Evolutionary conservation across 306 rosid genomes (phyloP), one percentile per base, ranked within the genome.

Genomic region (Malus fusca): DNA sequence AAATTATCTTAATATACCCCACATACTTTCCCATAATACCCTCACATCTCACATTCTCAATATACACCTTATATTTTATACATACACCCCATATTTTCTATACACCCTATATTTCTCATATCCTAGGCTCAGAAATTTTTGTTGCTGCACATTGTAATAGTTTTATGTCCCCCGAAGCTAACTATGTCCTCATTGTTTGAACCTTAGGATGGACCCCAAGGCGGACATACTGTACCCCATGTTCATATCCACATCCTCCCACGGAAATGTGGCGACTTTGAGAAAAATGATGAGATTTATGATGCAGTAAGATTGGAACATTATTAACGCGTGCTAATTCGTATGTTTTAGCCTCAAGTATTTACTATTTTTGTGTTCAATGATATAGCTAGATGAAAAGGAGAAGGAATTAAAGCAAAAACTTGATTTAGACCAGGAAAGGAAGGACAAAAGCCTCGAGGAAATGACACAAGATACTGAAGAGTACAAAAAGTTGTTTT

Each of bases 201-300:
- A 74, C 75, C 71, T 70, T 71, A 94, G 98, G 96, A 95, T 69
- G 98, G 97, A 1, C 98, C 96, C 23, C 90, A 89, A 80, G 95
- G 96, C n/a, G 97, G 97, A 73, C 97, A 92, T 82, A 80, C 85
- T 0, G 97, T 89, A 61, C 93, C 97, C 69, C 98, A 95, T 87
- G 95, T 95, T 79, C 98, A 95, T 79, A 85, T 95, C 72, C 98
- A 95, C 67, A 80, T 95, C 30, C 59, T 94, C 61, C 98, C 97
- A 0, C 81, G 97, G 66, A 86, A 72, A 72, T 80, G 82, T 64
- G 95, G 95, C 0, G 97, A 95, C 69, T 92, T 95, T 23, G 84
- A 89, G 93, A 89, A 84, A 15, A 95, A 95, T 30, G 96, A 92
- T 58, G 95, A 94, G 77, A 90, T 94, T 77, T 90, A 92, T 71